Evolutionary conservation across 306 rosid genomes (phyloP).

Genomic region (Inga oerstediana): DNA sequence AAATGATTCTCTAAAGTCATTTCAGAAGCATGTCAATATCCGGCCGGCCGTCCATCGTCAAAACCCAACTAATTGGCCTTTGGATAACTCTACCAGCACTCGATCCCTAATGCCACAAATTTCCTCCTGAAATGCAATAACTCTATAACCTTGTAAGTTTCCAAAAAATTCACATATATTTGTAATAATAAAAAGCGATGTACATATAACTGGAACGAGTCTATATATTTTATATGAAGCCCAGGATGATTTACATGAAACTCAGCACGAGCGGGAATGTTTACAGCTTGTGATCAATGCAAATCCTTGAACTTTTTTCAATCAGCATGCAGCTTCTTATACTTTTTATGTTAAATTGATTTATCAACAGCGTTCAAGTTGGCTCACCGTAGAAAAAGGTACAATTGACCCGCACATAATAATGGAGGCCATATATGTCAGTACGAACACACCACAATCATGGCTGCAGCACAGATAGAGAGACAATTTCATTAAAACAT

Average conservation of each 20-base stretch:
- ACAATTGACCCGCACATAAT: conserved; percentile 15
- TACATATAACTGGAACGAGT: not conserved
- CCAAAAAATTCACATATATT: not conserved
- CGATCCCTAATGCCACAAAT: conserved; percentile 4
- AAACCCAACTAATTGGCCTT: conserved; percentile 5
- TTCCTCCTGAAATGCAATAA: conserved; percentile 19
- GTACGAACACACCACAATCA: conserved; percentile 10
- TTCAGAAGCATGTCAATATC: not conserved
- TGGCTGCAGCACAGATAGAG: not conserved
- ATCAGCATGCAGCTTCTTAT: not conserved
- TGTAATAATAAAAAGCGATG: not conserved
- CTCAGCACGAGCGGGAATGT: not conserved
- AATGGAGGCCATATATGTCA: conserved; percentile 19
- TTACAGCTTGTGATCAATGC: not conserved
- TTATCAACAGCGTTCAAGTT: not conserved
- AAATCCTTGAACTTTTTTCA: not conserved
- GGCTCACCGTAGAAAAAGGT: conserved; percentile 6
- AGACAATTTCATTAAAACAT: not conserved
- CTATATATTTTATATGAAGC: not conserved
- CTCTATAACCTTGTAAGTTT: not conserved
- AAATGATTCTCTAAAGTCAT: no score
- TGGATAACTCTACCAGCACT: conserved; percentile 1
- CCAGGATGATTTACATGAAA: not conserved
- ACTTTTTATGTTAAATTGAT: not conserved
- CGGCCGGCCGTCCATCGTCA: not conserved